Evolutionary conservation across 2,329 filamentous ascomycete genomes (phyloP).

Genomic region (Penicillium sp.): DNA sequence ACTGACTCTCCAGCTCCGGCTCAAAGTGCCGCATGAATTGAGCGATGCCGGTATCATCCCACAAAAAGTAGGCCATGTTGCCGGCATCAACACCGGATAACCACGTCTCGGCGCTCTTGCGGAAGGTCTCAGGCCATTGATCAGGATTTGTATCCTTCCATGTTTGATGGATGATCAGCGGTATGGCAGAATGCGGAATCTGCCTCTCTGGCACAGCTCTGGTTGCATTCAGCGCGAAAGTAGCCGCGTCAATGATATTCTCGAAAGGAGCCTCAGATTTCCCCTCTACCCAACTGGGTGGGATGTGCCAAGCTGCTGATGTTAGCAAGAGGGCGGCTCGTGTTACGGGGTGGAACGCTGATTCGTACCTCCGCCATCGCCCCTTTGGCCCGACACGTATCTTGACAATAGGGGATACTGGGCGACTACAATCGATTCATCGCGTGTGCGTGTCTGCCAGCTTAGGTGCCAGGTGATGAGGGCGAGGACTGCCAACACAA

Average conservation of each 20-base stretch:
- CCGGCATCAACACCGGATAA: not conserved
- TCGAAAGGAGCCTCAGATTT: not conserved
- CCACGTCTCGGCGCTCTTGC: constrained; percentile 1
- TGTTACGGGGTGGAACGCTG: not conserved
- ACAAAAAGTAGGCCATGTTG: constrained; percentile 3
- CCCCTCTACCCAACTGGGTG: not conserved
- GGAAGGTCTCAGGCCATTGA: constrained; percentile 2
- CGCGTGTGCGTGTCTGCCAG: not conserved
- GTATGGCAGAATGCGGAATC: constrained; percentile 1
- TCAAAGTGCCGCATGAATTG: constrained; percentile 3
- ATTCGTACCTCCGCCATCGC: constrained; percentile 2
- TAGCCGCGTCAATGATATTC: constrained; percentile 1
- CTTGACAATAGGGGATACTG: not conserved
- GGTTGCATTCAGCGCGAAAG: not conserved
- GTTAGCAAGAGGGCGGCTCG: not conserved
- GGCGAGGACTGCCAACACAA: not conserved
- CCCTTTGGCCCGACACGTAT: not conserved
- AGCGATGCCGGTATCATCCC: constrained; percentile 1
- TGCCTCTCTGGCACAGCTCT: not conserved
- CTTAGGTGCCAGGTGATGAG: not conserved
- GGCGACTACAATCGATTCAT: not conserved
- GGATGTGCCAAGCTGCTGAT: not conserved
- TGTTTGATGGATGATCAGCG: constrained; percentile 6
- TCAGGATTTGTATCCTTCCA: constrained; percentile 2
- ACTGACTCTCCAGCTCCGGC: constrained; percentile 1